Evolutionary conservation across 2,329 filamentous ascomycete genomes (phyloP), one percentile per base, ranked within the genome.

Genomic region (Botrytis hyacinthi): DNA sequence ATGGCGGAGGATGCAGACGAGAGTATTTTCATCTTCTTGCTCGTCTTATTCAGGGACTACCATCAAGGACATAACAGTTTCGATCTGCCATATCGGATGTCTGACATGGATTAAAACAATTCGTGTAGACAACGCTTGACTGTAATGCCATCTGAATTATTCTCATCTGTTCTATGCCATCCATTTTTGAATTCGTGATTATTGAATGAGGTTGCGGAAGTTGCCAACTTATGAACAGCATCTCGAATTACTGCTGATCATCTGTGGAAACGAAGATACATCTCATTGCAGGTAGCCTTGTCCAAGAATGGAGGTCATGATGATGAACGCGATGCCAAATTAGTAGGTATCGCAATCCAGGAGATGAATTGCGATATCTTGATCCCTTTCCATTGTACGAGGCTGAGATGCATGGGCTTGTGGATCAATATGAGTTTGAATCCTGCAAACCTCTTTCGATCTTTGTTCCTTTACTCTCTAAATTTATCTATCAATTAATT

Each of bases 401-500:
- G 51, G 51, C 51, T 57, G 51, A 57, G n/a, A 54, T n/a, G 2
- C 2, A n/a, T 51, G 26, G 12, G 6, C 48, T 54, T 3, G 7
- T 54, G 12, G 26, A n/a, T 0, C 26, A 54, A 1, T 7, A 3
- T n/a, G 12, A 54, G 5, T 54, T 54, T n/a, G 26, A 1, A 7
- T 3, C 1, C 12, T n/a, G 12, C 26, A n/a, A 1, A 1, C 1
- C 12, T n/a, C 48, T n/a, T 54, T n/a, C 48, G 4, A 51, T 3
- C 1, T n/a, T 3, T 2, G 16, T 54, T 16, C 0, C 16, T 16
- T 2, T n/a, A 54, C 3, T 54, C 26, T n/a, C 5, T n/a, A 16
- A 16, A 16, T 16, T 6, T 1, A 7, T n/a, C 26, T n/a, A 14
- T n/a, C 22, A n/a, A 54, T 54, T n/a, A 5, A 26, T n/a, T 14